Evolutionary conservation across 192 early-diverging fungal species (phyloP).

Genomic region (Podila epigama): DNA sequence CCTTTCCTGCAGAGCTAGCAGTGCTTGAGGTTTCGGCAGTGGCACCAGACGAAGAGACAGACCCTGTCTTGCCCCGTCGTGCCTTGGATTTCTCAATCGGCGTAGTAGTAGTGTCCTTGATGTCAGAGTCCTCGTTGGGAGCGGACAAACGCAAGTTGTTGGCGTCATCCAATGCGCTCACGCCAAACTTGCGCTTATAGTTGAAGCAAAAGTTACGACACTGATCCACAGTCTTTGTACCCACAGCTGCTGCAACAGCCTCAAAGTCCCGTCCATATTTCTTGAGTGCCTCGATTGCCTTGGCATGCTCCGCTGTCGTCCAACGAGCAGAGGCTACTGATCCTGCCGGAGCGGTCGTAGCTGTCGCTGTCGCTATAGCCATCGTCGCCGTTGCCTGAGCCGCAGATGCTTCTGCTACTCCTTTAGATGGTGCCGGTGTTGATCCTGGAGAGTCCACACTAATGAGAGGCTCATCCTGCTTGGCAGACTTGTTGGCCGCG

Average conservation of each 20-base stretch:
- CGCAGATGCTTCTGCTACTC: background rate
- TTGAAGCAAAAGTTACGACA: constrained; percentile 83
- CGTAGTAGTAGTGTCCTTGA: constrained; percentile 9
- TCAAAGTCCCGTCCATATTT: constrained; percentile 75
- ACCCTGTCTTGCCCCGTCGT: background rate
- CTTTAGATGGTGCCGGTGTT: background rate
- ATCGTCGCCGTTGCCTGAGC: background rate
- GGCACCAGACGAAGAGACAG: background rate
- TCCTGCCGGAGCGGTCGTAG: background rate
- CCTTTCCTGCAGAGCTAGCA: background rate
- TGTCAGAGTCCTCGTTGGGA: background rate
- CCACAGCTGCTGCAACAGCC: constrained; percentile 71
- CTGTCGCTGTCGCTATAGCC: background rate
- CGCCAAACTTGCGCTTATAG: constrained; percentile 72
- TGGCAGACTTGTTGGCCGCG: background rate
- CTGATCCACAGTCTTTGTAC: constrained; percentile 80
- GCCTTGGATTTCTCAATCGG: background rate
- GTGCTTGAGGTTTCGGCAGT: background rate
- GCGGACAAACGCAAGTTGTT: background rate
- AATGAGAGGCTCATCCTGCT: background rate
- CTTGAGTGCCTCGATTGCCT: constrained; percentile 52
- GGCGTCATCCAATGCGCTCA: constrained; percentile 59
- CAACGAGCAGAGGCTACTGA: constrained; percentile 21
- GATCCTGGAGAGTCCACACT: constrained; percentile 4
- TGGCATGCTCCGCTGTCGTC: constrained; percentile 35